Base-by-base conservation (phyloP, 2,329 filamentous ascomycete genomes). In the Teratosphaeria gauchensis region DNA sequence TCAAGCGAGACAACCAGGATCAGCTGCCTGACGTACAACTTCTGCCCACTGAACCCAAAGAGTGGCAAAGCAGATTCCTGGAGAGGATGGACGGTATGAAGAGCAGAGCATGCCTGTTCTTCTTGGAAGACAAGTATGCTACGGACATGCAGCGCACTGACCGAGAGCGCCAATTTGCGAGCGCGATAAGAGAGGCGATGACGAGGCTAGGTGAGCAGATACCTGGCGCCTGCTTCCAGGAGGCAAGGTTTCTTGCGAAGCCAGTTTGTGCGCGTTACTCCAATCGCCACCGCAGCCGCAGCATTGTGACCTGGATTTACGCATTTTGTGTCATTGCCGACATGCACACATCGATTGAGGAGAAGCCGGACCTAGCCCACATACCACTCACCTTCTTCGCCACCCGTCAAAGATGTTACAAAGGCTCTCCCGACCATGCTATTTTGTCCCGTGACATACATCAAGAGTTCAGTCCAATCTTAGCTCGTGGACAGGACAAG, bases 311-410 rank as follows among this genome's bases (percentile, higher is more conserved):
- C 14, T 76, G 71, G 3, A 60, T 78, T 1, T 77, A 75, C 57
- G 70, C 76, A 4, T 78, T 80, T 63, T 78, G 75, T 4, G 63
- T 66, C 51, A 68, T 70, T 46, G 68, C 64, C 21, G 68, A 72
- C 57, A 64, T 71, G 64, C 69, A 71, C 57, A 63, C 65, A 9
- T 65, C 64, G 11, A 61, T 66, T 51, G 66, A 67, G 21, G 56
- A 60, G 12, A 67, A 46, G 53, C 69, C 62, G 63, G 55, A 60
- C 9, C 63, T 71, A n/a, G 63, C 64, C 7, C 72, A 73, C 16
- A 72, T 75, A 0, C 76, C 77, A 0, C 63, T 77, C 14, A 74
- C 72, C 11, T 78, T 80, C 68, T 77, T 79, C 69, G 73, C 63
- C 30, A 70, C 72, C 28, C 73, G 74, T 2, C 73, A 79, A 59